Base-by-base conservation (phyloP, 2,329 filamentous ascomycete species). In the Colletotrichum sp. region DNA sequence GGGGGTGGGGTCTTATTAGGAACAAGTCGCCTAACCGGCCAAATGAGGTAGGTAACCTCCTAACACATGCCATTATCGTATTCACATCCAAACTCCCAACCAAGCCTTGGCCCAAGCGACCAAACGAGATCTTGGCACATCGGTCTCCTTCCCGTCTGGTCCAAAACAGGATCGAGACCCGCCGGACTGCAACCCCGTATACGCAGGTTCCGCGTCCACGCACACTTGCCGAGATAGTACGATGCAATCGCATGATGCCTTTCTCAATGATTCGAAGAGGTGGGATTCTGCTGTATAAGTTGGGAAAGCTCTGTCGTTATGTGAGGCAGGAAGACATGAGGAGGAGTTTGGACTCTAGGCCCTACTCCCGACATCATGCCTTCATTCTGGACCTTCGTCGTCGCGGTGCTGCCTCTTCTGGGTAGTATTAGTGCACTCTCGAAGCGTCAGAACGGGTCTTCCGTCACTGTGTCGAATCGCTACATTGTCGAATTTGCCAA, bases 401-500 rank as follows among this genome's bases (percentile, higher is more conserved):
- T 49, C 6, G 63, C 16, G 13, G 36, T 39, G 21, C 24, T 30
- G 9, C 63, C 36, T 36, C 10, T 66, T 0, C 24, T 66, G n/a
- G 26, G 26, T 3, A 16, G 24, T 10, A 8, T 8, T 1, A 30
- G 18, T 49, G 63, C 63, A 3, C 9, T 36, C 21, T 63, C 60
- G 4, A 18, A n/a, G 0, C 60, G 60, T 0, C 63, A 66, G 2
- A 32, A 66, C 2, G 63, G 24, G 24, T 49, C 36, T 21, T n/a
- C 18, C 15, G 30, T 32, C 7, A 21, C 36, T 4, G 63, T 15
- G 1, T 28, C 77, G 1, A 74, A 71, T 55, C 52, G 70, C n/a
- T 78, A 71, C 49, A 77, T 78, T 7, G 49, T 78, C 26, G 77
- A 78, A 39, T 78, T 69, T 5, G 39, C 70, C n/a, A 10, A 24